Base-by-base conservation (phyloP, 495 filamentous ascomycete species). In the Penicillium taxi region DNA sequence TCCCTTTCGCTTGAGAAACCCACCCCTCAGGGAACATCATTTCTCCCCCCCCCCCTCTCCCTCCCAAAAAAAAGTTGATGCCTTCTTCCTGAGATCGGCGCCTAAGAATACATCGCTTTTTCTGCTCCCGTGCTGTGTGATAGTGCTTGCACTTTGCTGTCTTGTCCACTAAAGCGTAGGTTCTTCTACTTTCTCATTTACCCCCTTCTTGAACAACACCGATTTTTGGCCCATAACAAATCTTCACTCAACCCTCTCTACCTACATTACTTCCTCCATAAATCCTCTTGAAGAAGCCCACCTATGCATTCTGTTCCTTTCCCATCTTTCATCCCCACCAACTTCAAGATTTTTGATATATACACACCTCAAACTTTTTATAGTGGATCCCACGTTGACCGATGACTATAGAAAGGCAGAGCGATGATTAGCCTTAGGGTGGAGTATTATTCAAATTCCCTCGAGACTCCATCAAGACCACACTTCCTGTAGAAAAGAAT, bases 371-470 rank as follows among this genome's bases (percentile, higher is more conserved):
- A 29, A 30, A 30, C 5, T 27, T 34, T 13, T 14, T 9, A 20
- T 32, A 9, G 41, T 25, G 14, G 28, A 13, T 27, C 36, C 5
- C 16, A 15, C 17, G 44, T 63, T 63, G 55, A 64, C 58, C 39
- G 40, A 48, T 52, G 41, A 26, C 44, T 41, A 40, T 51, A 60
- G 50, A 59, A 59, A 67, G 54, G 58, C 61, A 67, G 65, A 69
- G 65, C 60, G 60, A 69, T 69, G 65, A 67, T 64, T 61, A 69
- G 64, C 63, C 58, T 64, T 58, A 59, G 59, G 59, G 63, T 63
- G 60, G 60, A 66, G 64, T 56, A 65, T 53, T 59, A 64, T 58
- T 63, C 56, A 67, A 57, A 64, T 54, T 63, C 58, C n/a, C 52
- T 58, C 60, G 54, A 64, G 49, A 64, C 52, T 60, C 54, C 58